A percentile compares a stretch with the other conserved stretches of the same genome.
Evolutionary conservation across 805 yeast species (phyloP).

Genomic region (Saccharomycopsis sp.): DNA sequence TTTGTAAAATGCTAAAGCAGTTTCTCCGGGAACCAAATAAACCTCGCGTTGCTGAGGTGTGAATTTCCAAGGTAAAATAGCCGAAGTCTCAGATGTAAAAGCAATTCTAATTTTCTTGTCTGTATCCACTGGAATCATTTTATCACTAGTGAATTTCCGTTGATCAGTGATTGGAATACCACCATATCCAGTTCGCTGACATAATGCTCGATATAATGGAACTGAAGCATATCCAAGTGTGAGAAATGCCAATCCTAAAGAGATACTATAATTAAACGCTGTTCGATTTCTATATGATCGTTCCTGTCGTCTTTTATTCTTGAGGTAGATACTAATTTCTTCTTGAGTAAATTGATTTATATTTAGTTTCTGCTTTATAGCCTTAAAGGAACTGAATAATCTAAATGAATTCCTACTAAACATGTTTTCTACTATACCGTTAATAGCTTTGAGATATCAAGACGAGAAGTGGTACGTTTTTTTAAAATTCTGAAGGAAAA

Average conservation of each 20-base stretch:
- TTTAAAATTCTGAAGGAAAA: too few relatives aligned
- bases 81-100: constrained; percentile 88
- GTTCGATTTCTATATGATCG: constrained; percentile 11
- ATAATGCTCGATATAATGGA: constrained; percentile 83
- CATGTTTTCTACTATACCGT: too few relatives aligned
- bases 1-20: constrained; percentile 91
- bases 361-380: neutral
- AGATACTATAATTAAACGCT: constrained; percentile 17
- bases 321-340: constrained; percentile 16
- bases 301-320: constrained; percentile 8
- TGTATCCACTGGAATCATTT: constrained; percentile 79
- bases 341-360: constrained; percentile 7
- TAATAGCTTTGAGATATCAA: too few relatives aligned
- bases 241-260: constrained; percentile 43
- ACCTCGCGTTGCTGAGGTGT: constrained; percentile 93
- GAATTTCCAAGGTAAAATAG: constrained; percentile 90
- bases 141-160: constrained; percentile 75
- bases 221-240: constrained; percentile 87
- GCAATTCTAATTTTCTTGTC: constrained; percentile 74
- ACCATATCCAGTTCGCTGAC: constrained; percentile 94
- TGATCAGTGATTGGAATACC: constrained; percentile 91
- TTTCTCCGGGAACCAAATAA: constrained; percentile 90
- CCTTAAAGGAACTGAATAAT: too few relatives aligned
- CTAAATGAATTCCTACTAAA: too few relatives aligned
- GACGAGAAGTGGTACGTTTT: too few relatives aligned